Evolutionary conservation across 805 yeast genomes (phyloP), one percentile per base, ranked within the genome.

Genomic region (Maudiozyma bulderi): DNA sequence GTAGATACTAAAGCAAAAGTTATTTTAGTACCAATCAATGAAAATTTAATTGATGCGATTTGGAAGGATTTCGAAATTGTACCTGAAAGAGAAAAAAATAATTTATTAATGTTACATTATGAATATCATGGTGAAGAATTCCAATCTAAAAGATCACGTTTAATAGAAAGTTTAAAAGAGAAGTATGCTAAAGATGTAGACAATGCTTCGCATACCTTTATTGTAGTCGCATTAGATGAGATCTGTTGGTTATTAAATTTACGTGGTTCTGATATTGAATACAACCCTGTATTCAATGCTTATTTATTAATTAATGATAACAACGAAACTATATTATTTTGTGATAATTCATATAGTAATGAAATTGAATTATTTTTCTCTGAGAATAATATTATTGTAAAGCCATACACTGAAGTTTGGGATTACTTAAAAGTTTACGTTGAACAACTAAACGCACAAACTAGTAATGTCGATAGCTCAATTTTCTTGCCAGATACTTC

Each of bases 181-280:
- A 50, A 64, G 39, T 43, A 50, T 30, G 45, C 53, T 10, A 26
- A 10, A n/a, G 37, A 26, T 6, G 29, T 43, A 11, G 47, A 62
- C 6, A 45, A 38, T 42, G 20, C 39, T 2, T 43, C 29, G 1
- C 29, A 40, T 8, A 75, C 78, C 1, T 71, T 86, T 43, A 69
- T 89, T 11, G 71, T 86, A 3, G 73, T 81, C n/a, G 81, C 89
- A 1, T 67, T 90, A 47, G 97, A 91, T 68, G 96, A 90, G 56
- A 79, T 89, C 53, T 93, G 95, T 7, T 90, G 96, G 96, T 68
- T 89, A 41, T 76, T 89, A 61, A 91, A 91, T 61, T 68, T 91
- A 49, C 78, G 99, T 54, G 86, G 90, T 5, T 77, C 75, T 26
- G 98, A 91, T 63, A 82, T 91, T 50, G 82, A 82, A 5, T 91